Percentiles rank a stretch among this genome's conserved stretches.
These are phyloP conservation scores for Massarina eburnea DNA, from an alignment of 2,329 filamentous ascomycete species.

Conservation along the genomic window DNA sequence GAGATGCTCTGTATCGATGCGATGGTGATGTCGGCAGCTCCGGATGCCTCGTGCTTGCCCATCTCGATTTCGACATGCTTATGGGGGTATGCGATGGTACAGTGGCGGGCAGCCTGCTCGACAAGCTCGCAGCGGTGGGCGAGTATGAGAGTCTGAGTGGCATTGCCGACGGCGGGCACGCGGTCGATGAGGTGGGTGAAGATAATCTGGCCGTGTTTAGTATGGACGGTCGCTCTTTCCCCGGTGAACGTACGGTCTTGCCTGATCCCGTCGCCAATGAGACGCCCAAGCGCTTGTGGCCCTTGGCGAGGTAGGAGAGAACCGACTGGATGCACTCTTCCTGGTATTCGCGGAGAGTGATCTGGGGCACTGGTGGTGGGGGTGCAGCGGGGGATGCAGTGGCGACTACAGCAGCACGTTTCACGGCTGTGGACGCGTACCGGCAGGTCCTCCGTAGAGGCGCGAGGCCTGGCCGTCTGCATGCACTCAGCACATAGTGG, in stretches of 20 bases:
- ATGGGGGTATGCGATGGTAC: conserved; percentile 74
- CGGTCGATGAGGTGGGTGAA: conserved; percentile 93
- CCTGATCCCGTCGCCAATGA: conserved; percentile 86
- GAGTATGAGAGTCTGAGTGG: conserved; percentile 81
- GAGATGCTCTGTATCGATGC: conserved; percentile 85
- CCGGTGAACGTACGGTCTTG: conserved; percentile 67
- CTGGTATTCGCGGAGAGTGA: conserved; percentile 80
- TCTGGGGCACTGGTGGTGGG: conserved; percentile 23
- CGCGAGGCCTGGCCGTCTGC: conserved; percentile 13
- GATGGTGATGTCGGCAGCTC: conserved; percentile 86
- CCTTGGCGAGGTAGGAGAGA: conserved; percentile 65
- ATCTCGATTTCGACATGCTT: conserved; percentile 90
- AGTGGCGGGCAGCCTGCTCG: conserved; percentile 89
- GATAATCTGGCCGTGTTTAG: conserved; percentile 65
- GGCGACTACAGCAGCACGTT: neutral
- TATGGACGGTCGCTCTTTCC: neutral
- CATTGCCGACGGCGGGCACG: conserved; percentile 60
- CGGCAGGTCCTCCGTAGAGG: conserved; percentile 4
- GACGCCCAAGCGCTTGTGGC: conserved; percentile 78
- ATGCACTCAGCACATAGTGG: conserved; percentile 33
- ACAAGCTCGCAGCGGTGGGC: conserved; percentile 92
- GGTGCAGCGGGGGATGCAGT: conserved; percentile 1
- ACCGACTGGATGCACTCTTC: conserved; percentile 89
- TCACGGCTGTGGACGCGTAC: conserved; percentile 19
- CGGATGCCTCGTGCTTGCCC: conserved; percentile 74